A percentile compares a stretch with the other conserved stretches of the same genome.
Evolutionary conservation across 371 early-diverging fungal species (phyloP).

Genomic region (Mucor sp.): DNA sequence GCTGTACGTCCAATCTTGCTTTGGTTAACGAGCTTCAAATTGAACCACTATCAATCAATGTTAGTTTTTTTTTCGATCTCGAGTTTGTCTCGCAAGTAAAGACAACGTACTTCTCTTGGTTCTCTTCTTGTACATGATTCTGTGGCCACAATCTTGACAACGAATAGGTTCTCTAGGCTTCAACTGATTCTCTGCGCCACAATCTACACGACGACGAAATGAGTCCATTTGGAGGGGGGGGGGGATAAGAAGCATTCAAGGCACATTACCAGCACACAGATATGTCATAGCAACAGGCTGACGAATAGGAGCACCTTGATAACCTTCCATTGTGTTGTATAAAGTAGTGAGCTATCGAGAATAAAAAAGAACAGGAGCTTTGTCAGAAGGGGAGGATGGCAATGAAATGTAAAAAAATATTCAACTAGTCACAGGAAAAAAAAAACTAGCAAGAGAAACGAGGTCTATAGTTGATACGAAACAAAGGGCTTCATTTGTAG

Average conservation of each 20-base stretch:
- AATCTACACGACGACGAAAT: slow-evolving; percentile 53
- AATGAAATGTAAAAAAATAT: not conserved
- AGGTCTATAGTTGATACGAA: not conserved
- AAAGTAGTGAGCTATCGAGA: not conserved
- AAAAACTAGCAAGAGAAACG: not conserved
- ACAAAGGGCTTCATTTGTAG: not conserved
- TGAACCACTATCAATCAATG: slow-evolving; percentile 67
- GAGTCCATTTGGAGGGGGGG: not conserved
- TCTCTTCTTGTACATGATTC: slow-evolving; percentile 97
- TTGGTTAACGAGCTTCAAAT: slow-evolving; percentile 80
- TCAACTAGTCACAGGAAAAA: not conserved
- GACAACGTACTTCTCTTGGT: slow-evolving; percentile 86
- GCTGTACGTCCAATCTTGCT: too few relatives aligned
- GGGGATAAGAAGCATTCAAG: not conserved
- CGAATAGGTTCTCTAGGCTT: slow-evolving; percentile 95
- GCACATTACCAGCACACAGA: slow-evolving; percentile 56
- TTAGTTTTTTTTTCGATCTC: not conserved
- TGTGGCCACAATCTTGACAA: slow-evolving; percentile 94
- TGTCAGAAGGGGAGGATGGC: not conserved
- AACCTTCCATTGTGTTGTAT: slow-evolving; percentile 38
- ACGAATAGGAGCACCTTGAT: slow-evolving; percentile 52
- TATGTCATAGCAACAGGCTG: slow-evolving; percentile 63
- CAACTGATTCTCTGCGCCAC: slow-evolving; percentile 88
- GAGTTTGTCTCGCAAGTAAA: not conserved
- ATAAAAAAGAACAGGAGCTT: not conserved